Evolutionary conservation across 192 early-diverging fungal species (phyloP).

Genomic region (Linnemannia schmuckeri): DNA sequence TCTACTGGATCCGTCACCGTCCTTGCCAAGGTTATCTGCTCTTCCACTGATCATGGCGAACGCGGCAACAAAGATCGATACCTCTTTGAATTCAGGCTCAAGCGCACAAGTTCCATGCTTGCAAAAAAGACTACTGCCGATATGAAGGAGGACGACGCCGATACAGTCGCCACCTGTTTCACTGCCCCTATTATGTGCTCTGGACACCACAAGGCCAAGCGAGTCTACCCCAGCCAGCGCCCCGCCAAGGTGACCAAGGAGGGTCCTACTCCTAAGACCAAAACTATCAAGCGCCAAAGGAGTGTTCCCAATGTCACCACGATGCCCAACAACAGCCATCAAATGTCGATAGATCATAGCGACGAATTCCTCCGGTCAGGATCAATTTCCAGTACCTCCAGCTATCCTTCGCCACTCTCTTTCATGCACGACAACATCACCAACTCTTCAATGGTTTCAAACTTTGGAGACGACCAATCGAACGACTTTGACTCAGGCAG

Average conservation of each 20-base stretch:
- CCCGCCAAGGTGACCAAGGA: conserved; percentile 20
- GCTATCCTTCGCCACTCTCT: conserved; percentile 28
- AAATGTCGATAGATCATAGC: not conserved
- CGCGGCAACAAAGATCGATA: conserved; percentile 54
- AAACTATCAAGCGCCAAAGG: conserved; percentile 39
- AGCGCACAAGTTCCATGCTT: conserved; percentile 22
- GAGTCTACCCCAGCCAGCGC: conserved; percentile 33
- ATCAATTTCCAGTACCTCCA: conserved; percentile 23
- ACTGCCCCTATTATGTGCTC: conserved; percentile 50
- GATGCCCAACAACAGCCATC: not conserved
- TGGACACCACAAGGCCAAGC: conserved; percentile 51
- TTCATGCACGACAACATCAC: conserved; percentile 28
- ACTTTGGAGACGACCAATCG: conserved; percentile 33
- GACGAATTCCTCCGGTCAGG: conserved; percentile 30
- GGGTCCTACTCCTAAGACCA: conserved; percentile 24
- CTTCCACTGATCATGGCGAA: conserved; percentile 49
- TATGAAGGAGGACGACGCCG: conserved; percentile 10
- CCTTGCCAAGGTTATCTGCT: conserved; percentile 47
- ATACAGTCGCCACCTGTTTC: conserved; percentile 29
- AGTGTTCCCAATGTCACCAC: conserved; percentile 1
- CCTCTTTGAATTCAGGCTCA: conserved; percentile 40
- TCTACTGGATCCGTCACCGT: conserved; percentile 41
- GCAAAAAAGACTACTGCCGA: not conserved
- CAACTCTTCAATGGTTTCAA: conserved; percentile 7
- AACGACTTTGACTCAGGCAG: conserved; percentile 21